Conservation (phyloP, 1,139 yeast species). For the Pichia sp. region DNA sequence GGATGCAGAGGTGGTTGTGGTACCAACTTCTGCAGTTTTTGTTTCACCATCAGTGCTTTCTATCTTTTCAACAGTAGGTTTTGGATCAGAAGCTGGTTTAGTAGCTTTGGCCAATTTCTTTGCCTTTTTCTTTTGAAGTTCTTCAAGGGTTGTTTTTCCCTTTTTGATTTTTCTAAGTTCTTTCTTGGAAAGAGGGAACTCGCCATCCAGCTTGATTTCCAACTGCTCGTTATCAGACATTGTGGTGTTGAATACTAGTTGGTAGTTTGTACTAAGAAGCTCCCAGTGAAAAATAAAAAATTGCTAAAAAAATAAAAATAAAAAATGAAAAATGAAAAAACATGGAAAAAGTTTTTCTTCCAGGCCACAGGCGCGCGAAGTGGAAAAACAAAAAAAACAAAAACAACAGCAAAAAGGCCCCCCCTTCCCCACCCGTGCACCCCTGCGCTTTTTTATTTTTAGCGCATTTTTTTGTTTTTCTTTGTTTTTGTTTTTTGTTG, state of each 20-base stretch:
- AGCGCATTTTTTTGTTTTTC: conserved; percentile 15
- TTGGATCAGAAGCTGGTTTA: conserved; percentile 1
- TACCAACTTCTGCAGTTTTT: not conserved
- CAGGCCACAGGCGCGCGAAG: not conserved
- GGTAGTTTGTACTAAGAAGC: not conserved
- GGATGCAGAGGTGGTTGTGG: not conserved
- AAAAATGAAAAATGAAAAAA: too few species aligned
- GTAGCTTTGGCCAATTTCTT: conserved; percentile 14
- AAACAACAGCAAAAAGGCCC: too few species aligned
- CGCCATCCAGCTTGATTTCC: conserved; percentile 70
- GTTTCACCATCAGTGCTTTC: not conserved
- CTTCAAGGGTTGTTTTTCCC: conserved; percentile 60
- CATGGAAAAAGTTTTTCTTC: too few species aligned
- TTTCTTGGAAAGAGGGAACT: conserved; percentile 84
- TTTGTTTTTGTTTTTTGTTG: conserved; percentile 3
- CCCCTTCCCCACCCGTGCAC: not conserved
- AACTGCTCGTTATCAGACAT: conserved; percentile 45
- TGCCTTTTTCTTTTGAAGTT: conserved; percentile 40
- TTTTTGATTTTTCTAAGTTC: conserved; percentile 83
- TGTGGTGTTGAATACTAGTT: not conserved
- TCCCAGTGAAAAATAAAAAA: too few species aligned
- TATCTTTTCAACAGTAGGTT: not conserved
- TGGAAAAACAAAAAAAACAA: not conserved
- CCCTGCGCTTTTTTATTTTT: not conserved
- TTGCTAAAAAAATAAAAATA: too few species aligned